Conservation (phyloP, 2,329 filamentous ascomycete genomes). For the Triangularia setosa region DNA sequence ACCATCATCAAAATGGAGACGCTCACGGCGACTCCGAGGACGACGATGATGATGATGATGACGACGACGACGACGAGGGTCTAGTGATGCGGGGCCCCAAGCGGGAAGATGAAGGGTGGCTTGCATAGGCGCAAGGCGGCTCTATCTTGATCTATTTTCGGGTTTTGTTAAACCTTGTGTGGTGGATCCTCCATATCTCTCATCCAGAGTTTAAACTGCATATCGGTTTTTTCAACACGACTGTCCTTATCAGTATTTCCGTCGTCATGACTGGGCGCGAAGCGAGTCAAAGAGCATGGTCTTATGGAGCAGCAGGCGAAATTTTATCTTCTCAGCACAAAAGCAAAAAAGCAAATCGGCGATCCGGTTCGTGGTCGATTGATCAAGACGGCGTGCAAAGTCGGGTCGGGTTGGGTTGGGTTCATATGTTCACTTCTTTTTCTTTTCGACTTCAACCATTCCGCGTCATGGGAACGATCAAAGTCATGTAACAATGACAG, state of each 20-base stretch:
- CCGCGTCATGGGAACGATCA: neutral
- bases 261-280: neutral
- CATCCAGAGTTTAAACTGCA: neutral
- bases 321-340: neutral
- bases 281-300: neutral
- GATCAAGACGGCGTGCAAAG: neutral
- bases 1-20: constrained; percentile 18
- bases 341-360: neutral
- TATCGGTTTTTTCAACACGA: neutral
- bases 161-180: neutral
- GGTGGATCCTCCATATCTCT: neutral
- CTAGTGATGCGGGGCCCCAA: constrained; percentile 55
- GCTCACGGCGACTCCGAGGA: constrained; percentile 38
- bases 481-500: neutral
- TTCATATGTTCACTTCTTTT: neutral
- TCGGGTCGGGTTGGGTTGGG: neutral
- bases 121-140: constrained; percentile 39
- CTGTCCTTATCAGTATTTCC: neutral
- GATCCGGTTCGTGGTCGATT: neutral
- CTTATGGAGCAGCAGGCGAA: neutral
- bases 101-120: constrained; percentile 57
- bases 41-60: constrained; percentile 41
- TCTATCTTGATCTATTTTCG: neutral
- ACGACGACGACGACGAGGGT: constrained; percentile 48
- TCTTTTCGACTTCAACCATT: neutral